These are phyloP conservation scores for Galium porrigens DNA, from an alignment of 305 asterid species.

Conservation along the genomic window DNA sequence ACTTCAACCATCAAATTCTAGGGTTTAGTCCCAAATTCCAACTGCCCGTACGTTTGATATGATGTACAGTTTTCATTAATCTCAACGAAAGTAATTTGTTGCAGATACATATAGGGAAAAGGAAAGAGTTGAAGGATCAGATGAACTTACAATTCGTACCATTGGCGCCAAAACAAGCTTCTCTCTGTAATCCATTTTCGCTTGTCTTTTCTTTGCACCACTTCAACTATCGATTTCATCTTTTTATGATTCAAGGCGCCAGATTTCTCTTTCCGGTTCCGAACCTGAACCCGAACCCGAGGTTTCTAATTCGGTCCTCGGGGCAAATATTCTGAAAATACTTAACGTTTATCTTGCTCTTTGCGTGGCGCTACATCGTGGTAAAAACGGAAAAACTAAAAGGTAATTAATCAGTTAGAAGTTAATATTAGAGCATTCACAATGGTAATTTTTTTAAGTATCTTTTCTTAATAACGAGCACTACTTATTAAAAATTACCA, in stretches of 20 bases:
- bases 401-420: too few relatives aligned
- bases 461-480: too few relatives aligned
- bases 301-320: not conserved
- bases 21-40: not conserved
- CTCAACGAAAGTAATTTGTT: not conserved
- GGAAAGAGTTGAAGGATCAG: not conserved
- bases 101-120: not conserved
- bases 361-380: too few relatives aligned
- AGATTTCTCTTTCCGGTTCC: not conserved
- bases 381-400: too few relatives aligned
- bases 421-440: too few relatives aligned
- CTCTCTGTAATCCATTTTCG: slow-evolving; percentile 46
- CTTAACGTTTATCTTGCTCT: too few relatives aligned
- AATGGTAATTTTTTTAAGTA: too few relatives aligned
- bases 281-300: not conserved
- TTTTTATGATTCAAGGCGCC: not conserved
- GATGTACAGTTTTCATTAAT: not conserved
- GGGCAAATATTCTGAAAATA: too few relatives aligned
- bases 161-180: slow-evolving; percentile 80
- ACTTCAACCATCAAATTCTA: not conserved
- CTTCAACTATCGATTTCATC: not conserved
- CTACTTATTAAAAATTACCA: too few relatives aligned
- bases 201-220: not conserved
- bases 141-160: slow-evolving; percentile 68
- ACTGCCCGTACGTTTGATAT: not conserved